Conservation (phyloP, 805 yeast genomes). For the Candida pseudoglaebosa region DNA sequence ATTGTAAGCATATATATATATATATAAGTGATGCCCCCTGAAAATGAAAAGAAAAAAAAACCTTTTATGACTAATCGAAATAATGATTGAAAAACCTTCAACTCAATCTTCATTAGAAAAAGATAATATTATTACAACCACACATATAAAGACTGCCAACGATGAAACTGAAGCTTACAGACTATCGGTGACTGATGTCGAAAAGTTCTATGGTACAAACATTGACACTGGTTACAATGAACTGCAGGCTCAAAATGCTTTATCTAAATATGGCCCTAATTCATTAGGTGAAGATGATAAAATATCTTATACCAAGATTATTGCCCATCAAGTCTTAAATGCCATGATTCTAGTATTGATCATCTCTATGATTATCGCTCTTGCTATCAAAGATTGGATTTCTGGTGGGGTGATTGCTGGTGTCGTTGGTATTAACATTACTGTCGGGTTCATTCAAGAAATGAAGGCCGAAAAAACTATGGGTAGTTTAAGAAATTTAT, state of each 20-base stretch:
- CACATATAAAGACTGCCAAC: no score
- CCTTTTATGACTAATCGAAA: background rate
- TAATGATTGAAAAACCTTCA: background rate
- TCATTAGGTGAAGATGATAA: slow-evolving; percentile 27
- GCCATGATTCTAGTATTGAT: slow-evolving; percentile 38
- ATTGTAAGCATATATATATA: background rate
- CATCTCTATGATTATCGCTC: slow-evolving; percentile 34
- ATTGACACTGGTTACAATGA: slow-evolving; percentile 43
- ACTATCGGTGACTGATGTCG: slow-evolving; percentile 33
- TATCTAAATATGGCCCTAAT: slow-evolving; percentile 20
- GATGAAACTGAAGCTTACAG: slow-evolving; percentile 11
- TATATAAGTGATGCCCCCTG: background rate
- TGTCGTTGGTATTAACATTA: slow-evolving; percentile 43
- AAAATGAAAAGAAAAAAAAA: no score
- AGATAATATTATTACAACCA: background rate
- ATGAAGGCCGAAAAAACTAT: slow-evolving; percentile 49
- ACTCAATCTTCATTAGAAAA: background rate
- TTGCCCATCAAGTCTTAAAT: slow-evolving; percentile 36
- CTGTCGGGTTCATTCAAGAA: slow-evolving; percentile 50
- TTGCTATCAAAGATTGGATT: slow-evolving; percentile 37
- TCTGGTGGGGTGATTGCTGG: slow-evolving; percentile 44
- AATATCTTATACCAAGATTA: slow-evolving; percentile 24
- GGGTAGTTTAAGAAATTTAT: slow-evolving; percentile 44
- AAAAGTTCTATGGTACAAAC: slow-evolving; percentile 37
- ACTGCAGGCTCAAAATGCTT: slow-evolving; percentile 11